phyloP scores from a whole-genome alignment of 305 asterid species.

The Solanum aculeatissimum region DNA sequence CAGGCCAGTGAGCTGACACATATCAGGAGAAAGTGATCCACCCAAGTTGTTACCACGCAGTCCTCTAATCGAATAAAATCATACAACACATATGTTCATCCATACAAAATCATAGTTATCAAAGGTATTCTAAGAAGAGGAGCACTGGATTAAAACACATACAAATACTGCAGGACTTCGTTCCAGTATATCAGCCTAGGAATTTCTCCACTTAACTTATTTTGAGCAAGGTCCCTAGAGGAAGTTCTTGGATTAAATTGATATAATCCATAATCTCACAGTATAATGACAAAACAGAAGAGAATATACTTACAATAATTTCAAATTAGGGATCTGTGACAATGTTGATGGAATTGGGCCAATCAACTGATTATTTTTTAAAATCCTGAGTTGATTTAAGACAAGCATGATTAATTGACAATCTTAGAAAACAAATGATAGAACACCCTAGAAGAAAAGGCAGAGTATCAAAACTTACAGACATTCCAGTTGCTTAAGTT shows the following conservation, averaged over 20 bases:
- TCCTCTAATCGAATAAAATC: conserved; percentile 32
- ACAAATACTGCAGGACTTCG: conserved; percentile 92
- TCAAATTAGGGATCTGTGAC: conserved; percentile 92
- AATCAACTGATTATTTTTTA: conserved; percentile 77
- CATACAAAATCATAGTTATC: not conserved
- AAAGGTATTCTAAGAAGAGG: not conserved
- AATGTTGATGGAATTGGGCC: conserved; percentile 96
- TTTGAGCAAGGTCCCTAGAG: conserved; percentile 86
- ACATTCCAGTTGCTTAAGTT: conserved; percentile 77
- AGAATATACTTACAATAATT: conserved; percentile 60
- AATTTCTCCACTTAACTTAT: conserved; percentile 82
- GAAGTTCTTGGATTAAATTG: not conserved
- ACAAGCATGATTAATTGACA: not conserved
- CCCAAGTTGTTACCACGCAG: conserved; percentile 79
- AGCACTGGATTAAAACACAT: conserved; percentile 13
- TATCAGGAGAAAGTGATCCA: conserved; percentile 82
- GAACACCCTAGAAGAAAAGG: not conserved
- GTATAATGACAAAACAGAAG: not conserved
- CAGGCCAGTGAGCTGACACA: conserved; percentile 91
- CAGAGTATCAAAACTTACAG: conserved; percentile 40
- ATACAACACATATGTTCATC: not conserved
- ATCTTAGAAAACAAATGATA: not conserved
- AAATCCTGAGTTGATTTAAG: conserved; percentile 20
- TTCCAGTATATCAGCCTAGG: conserved; percentile 93
- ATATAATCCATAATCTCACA: not conserved